Evolutionary conservation across 2,329 filamentous ascomycete species (phyloP).

Genomic region (Neurospora sp.): DNA sequence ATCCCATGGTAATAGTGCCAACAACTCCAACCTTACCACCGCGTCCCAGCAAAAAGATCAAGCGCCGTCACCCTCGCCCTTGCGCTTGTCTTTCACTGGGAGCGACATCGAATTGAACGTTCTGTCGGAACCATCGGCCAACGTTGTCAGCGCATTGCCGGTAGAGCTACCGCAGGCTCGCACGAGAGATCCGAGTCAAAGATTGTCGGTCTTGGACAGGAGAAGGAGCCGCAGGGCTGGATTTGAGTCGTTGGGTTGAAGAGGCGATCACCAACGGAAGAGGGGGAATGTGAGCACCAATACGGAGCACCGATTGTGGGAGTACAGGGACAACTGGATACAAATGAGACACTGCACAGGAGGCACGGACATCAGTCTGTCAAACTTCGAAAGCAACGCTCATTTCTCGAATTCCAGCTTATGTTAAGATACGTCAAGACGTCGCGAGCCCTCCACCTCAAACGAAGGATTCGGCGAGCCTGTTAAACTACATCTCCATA

Average conservation of each 20-base stretch:
- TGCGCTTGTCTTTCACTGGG: neutral
- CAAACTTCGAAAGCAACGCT: too few relatives aligned
- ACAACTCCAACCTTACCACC: neutral
- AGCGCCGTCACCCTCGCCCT: neutral
- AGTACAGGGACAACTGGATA: neutral
- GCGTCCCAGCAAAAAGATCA: too few relatives aligned
- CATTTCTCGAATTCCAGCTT: too few relatives aligned
- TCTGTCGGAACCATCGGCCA: neutral
- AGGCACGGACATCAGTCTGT: too few relatives aligned
- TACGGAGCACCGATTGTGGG: neutral
- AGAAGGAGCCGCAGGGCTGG: neutral
- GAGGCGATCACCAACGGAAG: neutral
- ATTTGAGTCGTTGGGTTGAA: neutral
- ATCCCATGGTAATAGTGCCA: neutral
- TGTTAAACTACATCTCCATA: neutral
- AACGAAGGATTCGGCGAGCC: too few relatives aligned
- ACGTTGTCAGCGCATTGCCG: neutral
- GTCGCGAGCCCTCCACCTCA: too few relatives aligned
- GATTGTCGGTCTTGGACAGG: neutral
- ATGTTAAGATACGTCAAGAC: too few relatives aligned
- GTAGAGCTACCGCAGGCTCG: neutral
- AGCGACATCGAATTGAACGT: neutral
- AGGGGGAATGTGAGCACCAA: neutral
- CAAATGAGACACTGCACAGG: neutral
- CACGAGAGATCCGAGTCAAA: neutral